Evolutionary conservation across 192 early-diverging fungal genomes (phyloP).

Genomic region (Mortierella antarctica): DNA sequence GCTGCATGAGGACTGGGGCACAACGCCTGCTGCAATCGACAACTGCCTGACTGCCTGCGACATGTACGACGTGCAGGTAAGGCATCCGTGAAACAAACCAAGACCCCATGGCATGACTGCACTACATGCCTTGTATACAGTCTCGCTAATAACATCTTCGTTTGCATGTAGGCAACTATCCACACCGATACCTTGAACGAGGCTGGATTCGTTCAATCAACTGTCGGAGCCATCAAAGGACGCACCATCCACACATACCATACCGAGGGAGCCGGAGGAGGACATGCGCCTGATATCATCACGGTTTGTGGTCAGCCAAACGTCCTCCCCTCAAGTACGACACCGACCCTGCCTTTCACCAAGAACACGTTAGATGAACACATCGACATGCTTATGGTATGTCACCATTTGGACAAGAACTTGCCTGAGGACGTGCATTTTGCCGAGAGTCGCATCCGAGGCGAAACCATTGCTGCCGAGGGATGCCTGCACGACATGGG

Average conservation of each 20-base stretch:
- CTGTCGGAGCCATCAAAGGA: slow-evolving; percentile 88
- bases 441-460: slow-evolving; percentile 95
- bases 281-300: slow-evolving; percentile 90
- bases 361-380: slow-evolving; percentile 97
- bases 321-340: slow-evolving; percentile 95
- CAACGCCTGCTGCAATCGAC: slow-evolving; percentile 95
- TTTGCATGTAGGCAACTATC: slow-evolving; percentile 77
- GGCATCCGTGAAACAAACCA: neutral
- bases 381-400: slow-evolving; percentile 99
- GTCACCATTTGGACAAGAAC: slow-evolving; percentile 93
- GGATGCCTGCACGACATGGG: slow-evolving; percentile 96
- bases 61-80: slow-evolving; percentile 82
- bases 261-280: slow-evolving; percentile 96
- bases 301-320: slow-evolving; percentile 81
- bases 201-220: slow-evolving; percentile 93
- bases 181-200: slow-evolving; percentile 99
- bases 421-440: slow-evolving; percentile 98
- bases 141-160: slow-evolving; percentile 17
- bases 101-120: neutral
- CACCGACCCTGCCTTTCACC: slow-evolving; percentile 96
- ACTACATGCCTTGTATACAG: neutral
- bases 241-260: slow-evolving; percentile 98
- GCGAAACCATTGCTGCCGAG: slow-evolving; percentile 97
- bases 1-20: slow-evolving; percentile 97
- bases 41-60: slow-evolving; percentile 88